Percentiles rank a stretch among this genome's conserved stretches.
Evolutionary conservation across 202 grass and related monocot species (phyloP).

Genomic region (Dendrocalamus latiflorus): DNA sequence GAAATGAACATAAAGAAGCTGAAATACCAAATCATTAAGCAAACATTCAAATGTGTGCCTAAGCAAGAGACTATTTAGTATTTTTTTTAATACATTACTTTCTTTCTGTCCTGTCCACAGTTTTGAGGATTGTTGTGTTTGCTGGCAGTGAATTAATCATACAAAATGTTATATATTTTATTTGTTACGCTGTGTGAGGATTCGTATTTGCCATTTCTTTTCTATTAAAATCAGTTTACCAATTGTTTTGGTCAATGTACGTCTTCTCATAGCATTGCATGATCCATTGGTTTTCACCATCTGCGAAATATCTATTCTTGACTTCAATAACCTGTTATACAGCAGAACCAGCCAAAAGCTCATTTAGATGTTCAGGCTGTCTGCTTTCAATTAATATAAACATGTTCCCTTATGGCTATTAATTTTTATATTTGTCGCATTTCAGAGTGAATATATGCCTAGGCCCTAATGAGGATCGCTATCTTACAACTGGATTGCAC

Average conservation of each 20-base stretch:
- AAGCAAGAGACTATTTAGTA: not conserved
- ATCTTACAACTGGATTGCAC: constrained; percentile 49
- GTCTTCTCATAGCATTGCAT: not conserved
- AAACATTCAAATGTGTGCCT: not conserved
- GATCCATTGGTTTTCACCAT: not conserved
- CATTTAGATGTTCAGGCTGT: not conserved
- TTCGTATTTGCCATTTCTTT: not conserved
- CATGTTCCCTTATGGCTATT: not conserved
- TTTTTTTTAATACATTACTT: not conserved
- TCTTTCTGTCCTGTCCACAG: not conserved
- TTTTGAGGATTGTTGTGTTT: not conserved
- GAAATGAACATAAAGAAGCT: not conserved
- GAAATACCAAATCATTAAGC: not conserved
- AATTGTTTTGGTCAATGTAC: not conserved
- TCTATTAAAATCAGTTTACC: not conserved
- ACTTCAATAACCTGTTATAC: not conserved
- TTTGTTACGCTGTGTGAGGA: not conserved
- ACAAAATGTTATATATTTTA: not conserved
- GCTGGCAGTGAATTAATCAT: not conserved
- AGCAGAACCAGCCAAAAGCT: not conserved
- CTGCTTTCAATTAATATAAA: not conserved
- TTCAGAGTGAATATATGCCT: constrained; percentile 59
- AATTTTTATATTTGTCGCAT: not conserved
- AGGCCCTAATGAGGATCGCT: constrained; percentile 49
- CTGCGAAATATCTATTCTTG: not conserved